These are phyloP conservation scores for Wickerhamomyces tratensis DNA, from an alignment of 805 yeast genomes.

Conservation along the genomic window DNA sequence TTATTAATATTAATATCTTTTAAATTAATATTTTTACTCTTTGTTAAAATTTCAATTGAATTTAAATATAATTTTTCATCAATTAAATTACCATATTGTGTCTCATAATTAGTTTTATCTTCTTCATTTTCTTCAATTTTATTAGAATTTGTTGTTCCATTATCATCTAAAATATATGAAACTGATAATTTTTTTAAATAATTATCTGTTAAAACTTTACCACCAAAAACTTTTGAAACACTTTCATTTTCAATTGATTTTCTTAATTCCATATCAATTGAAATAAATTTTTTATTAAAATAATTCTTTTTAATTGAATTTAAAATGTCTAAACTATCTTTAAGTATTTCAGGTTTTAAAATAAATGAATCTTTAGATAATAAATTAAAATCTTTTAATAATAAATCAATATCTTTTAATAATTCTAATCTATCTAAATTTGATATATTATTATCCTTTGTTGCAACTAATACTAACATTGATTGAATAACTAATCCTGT, in stretches of 20 bases:
- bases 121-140: too few relatives aligned
- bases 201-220: slow-evolving; percentile 18
- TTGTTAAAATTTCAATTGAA: too few relatives aligned
- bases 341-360: slow-evolving; percentile 17
- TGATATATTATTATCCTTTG: slow-evolving; percentile 8
- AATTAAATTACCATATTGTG: too few relatives aligned
- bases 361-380: slow-evolving; percentile 16
- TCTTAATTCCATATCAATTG: slow-evolving; percentile 7
- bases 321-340: slow-evolving; percentile 18
- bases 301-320: slow-evolving; percentile 14
- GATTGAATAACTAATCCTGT: slow-evolving; percentile 24
- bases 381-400: slow-evolving; percentile 16
- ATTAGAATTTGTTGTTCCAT: neutral
- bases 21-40: too few relatives aligned
- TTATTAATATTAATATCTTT: too few relatives aligned
- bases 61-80: too few relatives aligned
- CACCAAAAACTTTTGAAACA: slow-evolving; percentile 23
- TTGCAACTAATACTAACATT: slow-evolving; percentile 18
- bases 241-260: slow-evolving; percentile 18
- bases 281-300: slow-evolving; percentile 14
- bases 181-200: slow-evolving; percentile 20
- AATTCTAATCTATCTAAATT: slow-evolving; percentile 11
- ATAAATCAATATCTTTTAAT: slow-evolving; percentile 16
- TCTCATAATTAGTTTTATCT: too few relatives aligned
- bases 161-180: slow-evolving; percentile 4